Evolutionary conservation across 192 early-diverging fungal species (phyloP).

Genomic region (Phycomyces blakesleeanus): DNA sequence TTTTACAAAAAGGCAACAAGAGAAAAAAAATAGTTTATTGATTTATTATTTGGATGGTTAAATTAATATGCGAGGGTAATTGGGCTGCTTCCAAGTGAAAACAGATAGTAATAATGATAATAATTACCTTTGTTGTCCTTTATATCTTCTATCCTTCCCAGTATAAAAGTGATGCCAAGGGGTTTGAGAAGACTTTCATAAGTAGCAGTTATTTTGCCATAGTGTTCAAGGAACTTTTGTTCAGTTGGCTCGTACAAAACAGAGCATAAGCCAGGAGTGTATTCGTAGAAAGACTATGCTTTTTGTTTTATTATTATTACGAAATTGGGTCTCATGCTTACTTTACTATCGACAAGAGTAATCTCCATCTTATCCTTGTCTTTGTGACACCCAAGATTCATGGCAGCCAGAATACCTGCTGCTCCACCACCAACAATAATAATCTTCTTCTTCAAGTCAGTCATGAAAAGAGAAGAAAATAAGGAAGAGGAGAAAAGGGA

Average conservation of each 20-base stretch:
- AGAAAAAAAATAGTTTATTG: too few relatives aligned
- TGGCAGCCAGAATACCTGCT: constrained; percentile 12
- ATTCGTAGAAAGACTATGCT: constrained; percentile 16
- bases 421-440: constrained; percentile 19
- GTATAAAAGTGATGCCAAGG: constrained; percentile 2
- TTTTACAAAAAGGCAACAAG: too few relatives aligned
- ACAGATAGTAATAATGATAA: too few relatives aligned
- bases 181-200: neutral
- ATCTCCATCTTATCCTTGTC: neutral
- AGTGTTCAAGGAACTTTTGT: constrained; percentile 3
- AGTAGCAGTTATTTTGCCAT: constrained; percentile 3
- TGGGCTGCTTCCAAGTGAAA: too few relatives aligned
- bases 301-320: neutral
- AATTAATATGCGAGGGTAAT: too few relatives aligned
- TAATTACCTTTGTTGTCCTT: constrained; percentile 8
- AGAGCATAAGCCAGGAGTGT: constrained; percentile 16
- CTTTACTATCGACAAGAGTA: constrained; percentile 18
- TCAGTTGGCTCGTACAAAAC: constrained; percentile 6
- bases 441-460: neutral
- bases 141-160: constrained; percentile 7
- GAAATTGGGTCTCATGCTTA: neutral
- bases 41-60: too few relatives aligned
- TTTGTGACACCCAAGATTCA: neutral
- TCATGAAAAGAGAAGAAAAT: neutral
- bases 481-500: neutral